Conservation (phyloP, 768 basidiomycete genomes). For the Hypsizygus marmoreus region DNA sequence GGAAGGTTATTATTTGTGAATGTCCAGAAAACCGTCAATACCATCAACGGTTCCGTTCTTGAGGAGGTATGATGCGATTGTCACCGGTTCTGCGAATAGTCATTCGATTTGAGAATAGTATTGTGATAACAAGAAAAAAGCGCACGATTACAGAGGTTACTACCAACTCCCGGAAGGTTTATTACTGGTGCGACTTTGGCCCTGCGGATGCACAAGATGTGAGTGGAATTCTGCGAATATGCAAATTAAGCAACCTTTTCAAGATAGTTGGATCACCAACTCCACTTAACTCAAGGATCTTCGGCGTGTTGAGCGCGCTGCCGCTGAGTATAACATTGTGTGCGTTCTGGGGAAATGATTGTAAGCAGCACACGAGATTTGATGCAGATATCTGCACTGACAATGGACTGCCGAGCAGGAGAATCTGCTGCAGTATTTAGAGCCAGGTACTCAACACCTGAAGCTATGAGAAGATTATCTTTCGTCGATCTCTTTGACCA, state of each 20-base stretch:
- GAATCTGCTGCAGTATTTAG: background rate
- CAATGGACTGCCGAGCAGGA: background rate
- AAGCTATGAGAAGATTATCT: constrained; percentile 3
- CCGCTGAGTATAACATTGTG: constrained; percentile 14
- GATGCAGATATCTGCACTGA: background rate
- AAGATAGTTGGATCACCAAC: constrained; percentile 11
- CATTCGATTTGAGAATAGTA: background rate
- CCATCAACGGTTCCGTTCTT: constrained; percentile 15
- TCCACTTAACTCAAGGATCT: constrained; percentile 15
- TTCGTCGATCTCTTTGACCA: constrained; percentile 6
- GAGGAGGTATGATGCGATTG: constrained; percentile 10
- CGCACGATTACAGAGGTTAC: constrained; percentile 15
- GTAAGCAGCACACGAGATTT: background rate
- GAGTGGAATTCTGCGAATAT: too few relatives aligned
- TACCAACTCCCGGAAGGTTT: constrained; percentile 14
- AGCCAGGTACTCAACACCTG: constrained; percentile 12
- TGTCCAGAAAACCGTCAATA: too few relatives aligned
- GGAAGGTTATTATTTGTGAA: background rate
- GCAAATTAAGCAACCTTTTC: too few relatives aligned
- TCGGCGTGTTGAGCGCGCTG: constrained; percentile 15
- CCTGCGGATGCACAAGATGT: too few relatives aligned
- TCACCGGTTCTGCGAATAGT: constrained; percentile 7
- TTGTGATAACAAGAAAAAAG: background rate
- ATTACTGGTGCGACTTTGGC: constrained; percentile 7
- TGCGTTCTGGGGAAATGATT: background rate